phyloP scores from a whole-genome alignment of 2,329 filamentous ascomycete species.

The Fusarium zealandicum region DNA sequence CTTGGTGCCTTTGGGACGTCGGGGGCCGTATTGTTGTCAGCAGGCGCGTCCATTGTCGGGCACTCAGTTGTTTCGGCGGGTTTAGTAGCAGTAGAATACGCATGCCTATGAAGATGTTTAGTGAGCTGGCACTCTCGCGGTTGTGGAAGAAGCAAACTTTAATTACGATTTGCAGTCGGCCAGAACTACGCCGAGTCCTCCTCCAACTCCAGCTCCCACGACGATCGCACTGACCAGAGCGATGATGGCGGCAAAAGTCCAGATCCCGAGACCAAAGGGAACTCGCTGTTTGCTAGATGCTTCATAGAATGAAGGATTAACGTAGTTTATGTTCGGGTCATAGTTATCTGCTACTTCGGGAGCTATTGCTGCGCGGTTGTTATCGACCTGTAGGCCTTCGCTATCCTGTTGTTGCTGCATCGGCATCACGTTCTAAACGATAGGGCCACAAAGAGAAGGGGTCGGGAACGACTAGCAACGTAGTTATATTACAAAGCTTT shows the following conservation, averaged over 20 bases:
- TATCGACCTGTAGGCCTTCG: slow-evolving; percentile 31
- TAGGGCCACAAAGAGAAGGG: background rate
- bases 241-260: slow-evolving; percentile 26
- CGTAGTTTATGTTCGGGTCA: slow-evolving; percentile 8
- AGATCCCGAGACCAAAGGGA: slow-evolving; percentile 28
- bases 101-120: background rate
- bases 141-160: accelerated
- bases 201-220: slow-evolving; percentile 27
- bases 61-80: too few relatives aligned
- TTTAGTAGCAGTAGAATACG: too few relatives aligned
- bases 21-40: slow-evolving; percentile 16
- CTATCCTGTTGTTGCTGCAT: slow-evolving; percentile 29
- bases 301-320: slow-evolving; percentile 15
- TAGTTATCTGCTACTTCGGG: slow-evolving; percentile 18
- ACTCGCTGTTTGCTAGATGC: background rate
- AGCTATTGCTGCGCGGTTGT: slow-evolving; percentile 24
- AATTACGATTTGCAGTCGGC: slow-evolving; percentile 25
- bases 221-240: slow-evolving; percentile 25
- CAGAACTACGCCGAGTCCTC: slow-evolving; percentile 26
- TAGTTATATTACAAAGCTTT: background rate
- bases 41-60: background rate
- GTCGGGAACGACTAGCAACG: background rate
- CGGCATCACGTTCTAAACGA: background rate
- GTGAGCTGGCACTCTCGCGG: too few relatives aligned
- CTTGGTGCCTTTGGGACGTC: slow-evolving; percentile 19